Conservation (phyloP, 2,329 filamentous ascomycete species). For the Botrytis cinerea region DNA sequence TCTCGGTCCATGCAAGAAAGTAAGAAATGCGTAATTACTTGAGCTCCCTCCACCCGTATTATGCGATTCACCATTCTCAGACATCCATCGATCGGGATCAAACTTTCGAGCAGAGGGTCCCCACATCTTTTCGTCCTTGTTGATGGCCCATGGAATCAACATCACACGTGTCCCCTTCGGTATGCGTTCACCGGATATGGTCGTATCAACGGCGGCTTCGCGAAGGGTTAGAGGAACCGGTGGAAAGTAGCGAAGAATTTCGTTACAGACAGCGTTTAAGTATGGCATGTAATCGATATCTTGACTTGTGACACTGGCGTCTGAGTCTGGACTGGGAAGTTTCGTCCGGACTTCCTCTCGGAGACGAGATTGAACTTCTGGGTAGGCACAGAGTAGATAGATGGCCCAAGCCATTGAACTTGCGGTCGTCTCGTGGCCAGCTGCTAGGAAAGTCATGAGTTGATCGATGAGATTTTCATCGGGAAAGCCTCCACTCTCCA, state of each 20-base stretch:
- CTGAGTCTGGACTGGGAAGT: conserved; percentile 53
- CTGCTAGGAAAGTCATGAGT: conserved; percentile 86
- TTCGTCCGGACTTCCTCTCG: conserved; percentile 65
- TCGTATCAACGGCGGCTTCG: conserved; percentile 63
- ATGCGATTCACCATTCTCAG: conserved; percentile 42
- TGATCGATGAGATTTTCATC: conserved; percentile 85
- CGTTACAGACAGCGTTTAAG: conserved; percentile 75
- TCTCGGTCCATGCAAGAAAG: conserved; percentile 82
- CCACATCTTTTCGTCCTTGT: conserved; percentile 71
- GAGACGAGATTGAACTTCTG: conserved; percentile 64
- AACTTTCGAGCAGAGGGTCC: conserved; percentile 74
- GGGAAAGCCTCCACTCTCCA: conserved; percentile 72
- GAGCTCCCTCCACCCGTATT: conserved; percentile 67
- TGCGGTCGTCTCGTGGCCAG: conserved; percentile 79
- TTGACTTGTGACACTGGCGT: conserved; percentile 50
- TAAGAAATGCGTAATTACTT: conserved; percentile 76
- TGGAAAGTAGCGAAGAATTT: conserved; percentile 71
- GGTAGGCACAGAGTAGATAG: conserved; percentile 68
- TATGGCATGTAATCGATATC: conserved; percentile 76
- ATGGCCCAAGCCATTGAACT: conserved; percentile 74
- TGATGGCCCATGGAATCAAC: conserved; percentile 65
- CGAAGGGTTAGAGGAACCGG: conserved; percentile 74
- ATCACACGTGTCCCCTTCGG: conserved; percentile 71
- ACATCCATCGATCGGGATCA: conserved; percentile 76
- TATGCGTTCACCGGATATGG: conserved; percentile 63